phyloP scores from a whole-genome alignment of 805 yeast genomes.

The Zygotorulaspora florentina region DNA sequence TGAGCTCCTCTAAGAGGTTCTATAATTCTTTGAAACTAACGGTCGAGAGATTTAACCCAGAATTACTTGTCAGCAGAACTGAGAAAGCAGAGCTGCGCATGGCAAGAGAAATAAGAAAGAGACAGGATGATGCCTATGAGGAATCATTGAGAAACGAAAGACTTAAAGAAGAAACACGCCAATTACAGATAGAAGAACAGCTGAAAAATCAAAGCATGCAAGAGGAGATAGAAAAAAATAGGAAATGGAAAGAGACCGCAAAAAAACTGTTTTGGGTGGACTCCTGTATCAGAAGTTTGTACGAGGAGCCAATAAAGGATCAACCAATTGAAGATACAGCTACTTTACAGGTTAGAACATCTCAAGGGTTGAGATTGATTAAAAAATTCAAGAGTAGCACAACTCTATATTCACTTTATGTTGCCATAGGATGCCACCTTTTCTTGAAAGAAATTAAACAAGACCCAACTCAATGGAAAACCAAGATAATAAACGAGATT shows the following conservation, averaged over 20 bases:
- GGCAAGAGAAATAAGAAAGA: slow-evolving; percentile 53
- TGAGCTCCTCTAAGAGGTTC: slow-evolving; percentile 32
- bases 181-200: slow-evolving; percentile 20
- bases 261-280: slow-evolving; percentile 24
- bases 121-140: slow-evolving; percentile 66
- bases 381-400: slow-evolving; percentile 21
- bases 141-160: slow-evolving; percentile 56
- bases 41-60: slow-evolving; percentile 56
- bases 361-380: slow-evolving; percentile 30
- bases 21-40: slow-evolving; percentile 39
- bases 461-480: slow-evolving; percentile 67
- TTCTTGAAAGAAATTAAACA: slow-evolving; percentile 46
- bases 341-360: slow-evolving; percentile 32
- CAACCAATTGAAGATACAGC: slow-evolving; percentile 13
- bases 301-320: background rate
- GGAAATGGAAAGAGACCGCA: slow-evolving; percentile 17
- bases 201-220: slow-evolving; percentile 4
- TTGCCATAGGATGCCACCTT: slow-evolving; percentile 26
- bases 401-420: slow-evolving; percentile 23
- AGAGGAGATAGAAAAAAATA: slow-evolving; percentile 10
- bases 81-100: slow-evolving; percentile 58
- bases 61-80: slow-evolving; percentile 51
- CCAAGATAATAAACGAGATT: slow-evolving; percentile 43
- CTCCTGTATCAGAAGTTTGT: slow-evolving; percentile 15
- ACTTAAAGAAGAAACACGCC: slow-evolving; percentile 46